Evolutionary conservation across 352 stramenopile species (phyloP).

Genomic region (Globisporangium solare): DNA sequence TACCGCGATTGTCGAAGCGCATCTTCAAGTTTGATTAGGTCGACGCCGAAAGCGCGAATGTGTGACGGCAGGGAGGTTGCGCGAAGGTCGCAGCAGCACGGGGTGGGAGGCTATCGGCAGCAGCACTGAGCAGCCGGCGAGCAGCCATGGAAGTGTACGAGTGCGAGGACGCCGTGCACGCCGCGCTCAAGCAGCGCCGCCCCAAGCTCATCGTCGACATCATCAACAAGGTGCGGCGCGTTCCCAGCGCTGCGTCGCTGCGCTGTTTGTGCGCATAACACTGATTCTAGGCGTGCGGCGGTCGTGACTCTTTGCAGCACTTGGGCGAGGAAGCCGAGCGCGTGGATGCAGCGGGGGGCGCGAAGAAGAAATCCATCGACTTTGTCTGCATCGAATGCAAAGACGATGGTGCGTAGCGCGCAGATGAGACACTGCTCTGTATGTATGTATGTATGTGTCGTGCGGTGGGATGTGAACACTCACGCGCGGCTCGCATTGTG

Average conservation of each 20-base stretch:
- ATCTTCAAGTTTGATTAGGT: constrained; percentile 15
- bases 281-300: too few relatives aligned
- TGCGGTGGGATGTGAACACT: background rate
- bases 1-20: constrained; percentile 53
- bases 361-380: constrained; percentile 31
- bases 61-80: constrained; percentile 12
- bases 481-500: too few relatives aligned
- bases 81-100: constrained; percentile 5
- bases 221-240: constrained; percentile 60
- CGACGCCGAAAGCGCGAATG: constrained; percentile 2
- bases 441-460: background rate
- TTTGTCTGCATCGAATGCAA: constrained; percentile 80
- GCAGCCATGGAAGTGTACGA: constrained; percentile 66
- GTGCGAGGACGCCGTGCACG: constrained; percentile 77
- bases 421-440: too few relatives aligned
- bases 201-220: constrained; percentile 61
- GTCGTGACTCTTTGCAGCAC: constrained; percentile 29
- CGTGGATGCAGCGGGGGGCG: constrained; percentile 9
- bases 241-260: background rate
- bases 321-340: constrained; percentile 34
- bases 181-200: constrained; percentile 62
- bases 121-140: background rate
- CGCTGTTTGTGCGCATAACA: too few relatives aligned
- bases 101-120: background rate
- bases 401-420: constrained; percentile 45